These are phyloP conservation scores for Ophiocordyceps camponoti-leonardi DNA, from an alignment of 2,329 filamentous ascomycete species.

Conservation along the genomic window DNA sequence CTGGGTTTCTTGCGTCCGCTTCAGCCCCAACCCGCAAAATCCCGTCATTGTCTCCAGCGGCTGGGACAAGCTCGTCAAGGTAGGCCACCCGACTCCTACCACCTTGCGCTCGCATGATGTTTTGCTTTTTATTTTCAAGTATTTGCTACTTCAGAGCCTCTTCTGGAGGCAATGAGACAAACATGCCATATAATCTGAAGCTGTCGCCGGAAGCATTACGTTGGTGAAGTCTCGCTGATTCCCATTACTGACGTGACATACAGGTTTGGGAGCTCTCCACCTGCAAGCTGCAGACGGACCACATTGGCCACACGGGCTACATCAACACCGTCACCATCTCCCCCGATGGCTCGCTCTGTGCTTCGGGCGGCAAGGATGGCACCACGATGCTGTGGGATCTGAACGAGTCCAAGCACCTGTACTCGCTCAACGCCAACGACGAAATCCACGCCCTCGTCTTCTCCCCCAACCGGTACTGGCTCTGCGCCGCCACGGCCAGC, in stretches of 20 bases:
- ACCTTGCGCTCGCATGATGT: conserved; percentile 53
- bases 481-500: conserved; percentile 92
- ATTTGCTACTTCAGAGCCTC: conserved; percentile 99
- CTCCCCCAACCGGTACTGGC: conserved; percentile 99
- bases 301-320: conserved; percentile 99
- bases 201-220: background rate
- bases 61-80: conserved; percentile 99
- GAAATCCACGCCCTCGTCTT: conserved; percentile 99
- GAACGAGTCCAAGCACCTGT: conserved; percentile 99
- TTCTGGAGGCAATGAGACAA: conserved; percentile 88
- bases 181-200: conserved; percentile 31
- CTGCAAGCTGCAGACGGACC: conserved; percentile 99
- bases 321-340: conserved; percentile 99
- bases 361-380: conserved; percentile 97
- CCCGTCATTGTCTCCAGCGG: conserved; percentile 96
- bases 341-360: conserved; percentile 96
- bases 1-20: conserved; percentile 98
- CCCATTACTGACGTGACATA: background rate
- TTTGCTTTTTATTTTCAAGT: conserved; percentile 66
- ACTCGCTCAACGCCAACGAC: conserved; percentile 97
- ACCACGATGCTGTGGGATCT: conserved; percentile 99
- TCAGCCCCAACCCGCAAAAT: conserved; percentile 99
- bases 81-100: conserved; percentile 34
- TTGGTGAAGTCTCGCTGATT: background rate
- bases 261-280: conserved; percentile 99